phyloP scores from a whole-genome alignment of 495 filamentous ascomycete species.

The Aspergillus avenaceus region DNA sequence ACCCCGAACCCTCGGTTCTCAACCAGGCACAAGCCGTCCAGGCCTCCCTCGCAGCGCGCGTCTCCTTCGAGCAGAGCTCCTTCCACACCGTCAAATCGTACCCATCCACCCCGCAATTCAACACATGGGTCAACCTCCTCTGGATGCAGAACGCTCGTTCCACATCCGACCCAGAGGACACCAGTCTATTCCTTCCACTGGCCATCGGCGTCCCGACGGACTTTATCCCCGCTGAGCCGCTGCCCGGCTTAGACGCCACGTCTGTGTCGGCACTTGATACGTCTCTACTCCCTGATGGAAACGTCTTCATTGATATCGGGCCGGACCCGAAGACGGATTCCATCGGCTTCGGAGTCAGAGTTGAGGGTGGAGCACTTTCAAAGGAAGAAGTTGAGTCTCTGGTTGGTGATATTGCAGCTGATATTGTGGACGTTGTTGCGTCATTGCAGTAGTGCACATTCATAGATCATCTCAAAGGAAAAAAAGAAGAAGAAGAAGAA shows the following conservation, averaged over 20 bases:
- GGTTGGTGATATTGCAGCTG: constrained; percentile 15
- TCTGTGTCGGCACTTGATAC: constrained; percentile 21
- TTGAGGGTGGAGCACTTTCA: constrained; percentile 19
- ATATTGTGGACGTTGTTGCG: constrained; percentile 18
- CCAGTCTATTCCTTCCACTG: constrained; percentile 19
- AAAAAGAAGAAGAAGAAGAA: background rate
- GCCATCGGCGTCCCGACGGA: constrained; percentile 24
- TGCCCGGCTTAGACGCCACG: constrained; percentile 6
- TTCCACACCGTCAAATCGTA: constrained; percentile 12
- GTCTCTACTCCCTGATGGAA: constrained; percentile 18
- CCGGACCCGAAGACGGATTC: constrained; percentile 19
- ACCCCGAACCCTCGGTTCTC: background rate
- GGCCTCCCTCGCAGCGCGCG: constrained; percentile 22
- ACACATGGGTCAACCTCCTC: constrained; percentile 34
- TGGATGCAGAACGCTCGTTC: constrained; percentile 21
- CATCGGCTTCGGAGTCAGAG: constrained; percentile 25
- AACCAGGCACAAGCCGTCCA: constrained; percentile 19
- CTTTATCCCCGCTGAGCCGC: constrained; percentile 15
- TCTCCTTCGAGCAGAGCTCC: constrained; percentile 28
- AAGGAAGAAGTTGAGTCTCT: constrained; percentile 18
- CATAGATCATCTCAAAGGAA: background rate
- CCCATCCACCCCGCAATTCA: constrained; percentile 20
- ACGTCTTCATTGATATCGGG: constrained; percentile 28
- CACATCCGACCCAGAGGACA: background rate
- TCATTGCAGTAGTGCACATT: background rate